A percentile compares a stretch with the other conserved stretches of the same genome.
phyloP scores from a whole-genome alignment of 495 filamentous ascomycete genomes.

The Penicillium ochrochloron region DNA sequence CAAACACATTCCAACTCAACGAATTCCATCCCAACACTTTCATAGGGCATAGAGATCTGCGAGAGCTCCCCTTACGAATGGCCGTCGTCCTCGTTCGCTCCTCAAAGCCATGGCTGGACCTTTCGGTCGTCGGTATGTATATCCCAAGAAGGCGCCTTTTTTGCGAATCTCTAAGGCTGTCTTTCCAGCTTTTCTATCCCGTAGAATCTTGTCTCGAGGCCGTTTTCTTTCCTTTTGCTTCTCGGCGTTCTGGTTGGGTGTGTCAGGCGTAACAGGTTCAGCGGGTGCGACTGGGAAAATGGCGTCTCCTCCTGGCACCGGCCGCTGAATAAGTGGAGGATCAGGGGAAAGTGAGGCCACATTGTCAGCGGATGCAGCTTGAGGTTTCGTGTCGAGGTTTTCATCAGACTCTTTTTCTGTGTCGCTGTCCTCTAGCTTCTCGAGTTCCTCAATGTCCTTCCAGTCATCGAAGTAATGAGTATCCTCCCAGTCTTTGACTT shows the following conservation, averaged over 20 bases:
- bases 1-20: neutral
- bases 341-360: neutral
- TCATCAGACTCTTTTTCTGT: slow-evolving; percentile 21
- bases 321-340: neutral
- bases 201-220: slow-evolving; percentile 76
- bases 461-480: slow-evolving; percentile 90
- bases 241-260: slow-evolving; percentile 26
- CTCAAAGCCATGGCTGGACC: slow-evolving; percentile 38
- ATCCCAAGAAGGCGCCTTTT: slow-evolving; percentile 83
- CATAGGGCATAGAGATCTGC: slow-evolving; percentile 35
- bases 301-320: slow-evolving; percentile 1
- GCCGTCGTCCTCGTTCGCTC: slow-evolving; percentile 39
- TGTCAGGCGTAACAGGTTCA: neutral
- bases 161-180: slow-evolving; percentile 78
- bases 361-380: slow-evolving; percentile 10
- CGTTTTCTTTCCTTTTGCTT: slow-evolving; percentile 65
- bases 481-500: slow-evolving; percentile 71
- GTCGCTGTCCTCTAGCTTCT: slow-evolving; percentile 38
- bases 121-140: slow-evolving; percentile 74
- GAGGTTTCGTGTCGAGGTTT: slow-evolving; percentile 14
- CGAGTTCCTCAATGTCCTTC: slow-evolving; percentile 61
- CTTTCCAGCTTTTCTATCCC: slow-evolving; percentile 66
- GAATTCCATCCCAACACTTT: neutral
- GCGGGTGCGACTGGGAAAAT: slow-evolving; percentile 1
- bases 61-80: slow-evolving; percentile 31